Evolutionary conservation across 2,329 filamentous ascomycete species (phyloP).

Genomic region (Myriosclerotinia duriaeana): DNA sequence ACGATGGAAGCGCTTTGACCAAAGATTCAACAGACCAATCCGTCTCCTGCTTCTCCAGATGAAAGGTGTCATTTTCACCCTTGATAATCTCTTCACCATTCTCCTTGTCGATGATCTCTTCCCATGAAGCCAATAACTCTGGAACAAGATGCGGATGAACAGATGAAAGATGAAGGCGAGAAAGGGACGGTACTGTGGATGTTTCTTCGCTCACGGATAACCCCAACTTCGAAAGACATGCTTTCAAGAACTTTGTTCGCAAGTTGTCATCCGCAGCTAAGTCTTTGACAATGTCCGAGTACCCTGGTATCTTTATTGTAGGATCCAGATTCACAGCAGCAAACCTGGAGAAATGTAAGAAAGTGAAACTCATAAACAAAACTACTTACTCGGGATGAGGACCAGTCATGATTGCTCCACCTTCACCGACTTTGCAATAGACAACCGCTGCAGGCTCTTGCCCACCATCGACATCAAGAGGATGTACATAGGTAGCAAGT

Average conservation of each 20-base stretch:
- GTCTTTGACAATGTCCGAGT: conserved; percentile 65
- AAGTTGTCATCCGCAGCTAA: conserved; percentile 68
- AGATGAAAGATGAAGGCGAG: conserved; percentile 78
- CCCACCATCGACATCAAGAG: conserved; percentile 74
- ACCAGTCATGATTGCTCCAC: conserved; percentile 75
- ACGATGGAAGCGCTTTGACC: conserved; percentile 49
- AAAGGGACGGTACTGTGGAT: conserved; percentile 73
- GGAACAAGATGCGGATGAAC: conserved; percentile 62
- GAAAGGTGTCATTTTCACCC: conserved; percentile 80
- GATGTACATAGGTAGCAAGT: conserved; percentile 74
- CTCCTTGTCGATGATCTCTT: conserved; percentile 65
- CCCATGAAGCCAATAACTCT: conserved; percentile 64
- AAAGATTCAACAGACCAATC: conserved; percentile 58
- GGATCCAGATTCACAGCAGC: conserved; percentile 73
- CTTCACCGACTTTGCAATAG: conserved; percentile 78
- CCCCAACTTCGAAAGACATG: conserved; percentile 76
- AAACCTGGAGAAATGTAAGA: conserved; percentile 60
- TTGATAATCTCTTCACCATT: conserved; percentile 70
- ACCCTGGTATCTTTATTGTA: conserved; percentile 65
- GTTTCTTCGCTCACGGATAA: conserved; percentile 72
- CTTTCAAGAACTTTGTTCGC: conserved; percentile 73
- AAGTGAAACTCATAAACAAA: not conserved
- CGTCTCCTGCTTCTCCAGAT: conserved; percentile 66
- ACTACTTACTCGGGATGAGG: conserved; percentile 82
- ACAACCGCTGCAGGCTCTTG: conserved; percentile 78